phyloP scores from a whole-genome alignment of 306 rosid species.

The Prunus fruticosa region DNA sequence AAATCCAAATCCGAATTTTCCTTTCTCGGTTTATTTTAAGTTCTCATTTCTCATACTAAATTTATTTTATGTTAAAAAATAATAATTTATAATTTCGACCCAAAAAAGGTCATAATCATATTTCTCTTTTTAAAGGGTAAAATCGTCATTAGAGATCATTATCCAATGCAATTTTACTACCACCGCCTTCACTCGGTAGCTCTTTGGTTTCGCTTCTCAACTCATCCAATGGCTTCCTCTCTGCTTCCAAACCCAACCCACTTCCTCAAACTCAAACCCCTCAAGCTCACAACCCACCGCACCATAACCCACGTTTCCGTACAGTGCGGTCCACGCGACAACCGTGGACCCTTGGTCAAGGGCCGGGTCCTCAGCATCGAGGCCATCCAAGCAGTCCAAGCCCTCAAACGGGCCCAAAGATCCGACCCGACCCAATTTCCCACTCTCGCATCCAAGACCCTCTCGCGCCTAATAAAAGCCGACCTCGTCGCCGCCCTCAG shows the following conservation, averaged over 20 bases:
- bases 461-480: constrained; percentile 63
- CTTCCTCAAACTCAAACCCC: constrained; percentile 37
- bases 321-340: constrained; percentile 82
- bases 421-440: constrained; percentile 40
- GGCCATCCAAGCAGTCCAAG: constrained; percentile 92
- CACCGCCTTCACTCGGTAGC: background rate
- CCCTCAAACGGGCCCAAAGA: constrained; percentile 69
- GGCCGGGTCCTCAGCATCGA: constrained; percentile 87
- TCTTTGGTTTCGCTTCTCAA: background rate
- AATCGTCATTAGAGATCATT: constrained; percentile 1
- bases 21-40: too few species aligned
- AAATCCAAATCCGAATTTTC: too few species aligned
- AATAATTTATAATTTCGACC: too few species aligned
- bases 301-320: constrained; percentile 25
- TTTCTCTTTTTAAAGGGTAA: constrained; percentile 2
- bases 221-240: constrained; percentile 61
- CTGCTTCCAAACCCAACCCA: constrained; percentile 33
- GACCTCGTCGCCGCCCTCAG: constrained; percentile 71
- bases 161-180: background rate
- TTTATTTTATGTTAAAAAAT: too few species aligned
- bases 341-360: constrained; percentile 77
- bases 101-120: background rate
- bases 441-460: constrained; percentile 43
- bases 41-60: background rate
- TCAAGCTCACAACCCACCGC: background rate